Evolutionary conservation across 208 protist species (phyloP).

Genomic region (Blastocrithidia nonstop): DNA sequence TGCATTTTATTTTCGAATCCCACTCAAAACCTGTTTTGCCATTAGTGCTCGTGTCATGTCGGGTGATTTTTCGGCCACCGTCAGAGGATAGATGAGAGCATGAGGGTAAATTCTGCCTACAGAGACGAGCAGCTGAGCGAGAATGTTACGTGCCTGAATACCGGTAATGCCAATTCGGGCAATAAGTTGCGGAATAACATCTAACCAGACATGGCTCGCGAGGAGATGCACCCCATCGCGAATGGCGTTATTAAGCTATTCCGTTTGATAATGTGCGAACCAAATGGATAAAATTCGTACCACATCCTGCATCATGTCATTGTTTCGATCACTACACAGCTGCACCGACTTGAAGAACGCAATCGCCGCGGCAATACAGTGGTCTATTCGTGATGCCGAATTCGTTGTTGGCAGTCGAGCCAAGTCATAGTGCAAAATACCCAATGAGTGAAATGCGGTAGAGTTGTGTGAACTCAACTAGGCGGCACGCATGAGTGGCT

Average conservation of each 20-base stretch:
- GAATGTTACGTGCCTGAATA: conserved; percentile 72
- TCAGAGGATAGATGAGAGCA: conserved; percentile 98
- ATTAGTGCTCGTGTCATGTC: conserved; percentile 52
- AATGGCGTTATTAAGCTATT: conserved; percentile 73
- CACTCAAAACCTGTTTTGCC: conserved; percentile 66
- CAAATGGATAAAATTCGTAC: conserved; percentile 97
- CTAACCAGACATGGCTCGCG: conserved; percentile 95
- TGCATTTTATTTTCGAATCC: conserved; percentile 61
- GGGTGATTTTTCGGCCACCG: conserved; percentile 89
- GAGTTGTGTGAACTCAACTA: conserved; percentile 56
- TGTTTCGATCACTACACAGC: conserved; percentile 53
- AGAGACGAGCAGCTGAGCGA: conserved; percentile 87
- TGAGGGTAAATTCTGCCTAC: conserved; percentile 97
- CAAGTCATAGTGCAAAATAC: conserved; percentile 78
- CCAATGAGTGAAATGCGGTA: conserved; percentile 68
- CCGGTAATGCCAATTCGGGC: conserved; percentile 93
- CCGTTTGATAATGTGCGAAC: conserved; percentile 87
- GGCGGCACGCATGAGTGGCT: conserved; percentile 45
- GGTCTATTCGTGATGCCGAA: conserved; percentile 33
- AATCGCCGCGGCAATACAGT: conserved; percentile 52
- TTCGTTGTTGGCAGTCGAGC: conserved; percentile 48
- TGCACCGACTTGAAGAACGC: conserved; percentile 74
- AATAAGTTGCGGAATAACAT: conserved; percentile 98
- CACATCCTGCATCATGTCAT: conserved; percentile 92
- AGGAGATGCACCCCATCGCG: conserved; percentile 86